phyloP scores from a whole-genome alignment of 805 yeast genomes.

The Danielozyma ontarioensis region DNA sequence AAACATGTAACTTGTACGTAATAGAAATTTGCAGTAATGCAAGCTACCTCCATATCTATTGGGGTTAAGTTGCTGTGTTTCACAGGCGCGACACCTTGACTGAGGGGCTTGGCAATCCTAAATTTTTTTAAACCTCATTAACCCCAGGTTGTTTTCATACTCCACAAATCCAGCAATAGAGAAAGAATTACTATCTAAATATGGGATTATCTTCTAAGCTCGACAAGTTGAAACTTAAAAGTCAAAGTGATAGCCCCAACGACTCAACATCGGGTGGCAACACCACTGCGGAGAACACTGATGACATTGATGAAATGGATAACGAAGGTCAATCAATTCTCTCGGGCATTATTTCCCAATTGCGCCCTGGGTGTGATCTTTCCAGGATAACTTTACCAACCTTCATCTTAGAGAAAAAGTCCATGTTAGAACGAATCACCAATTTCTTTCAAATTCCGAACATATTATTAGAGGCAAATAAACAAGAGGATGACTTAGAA shows the following conservation, averaged over 20 bases:
- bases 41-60: no score
- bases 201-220: constrained; percentile 27
- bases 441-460: constrained; percentile 81
- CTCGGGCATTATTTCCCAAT: constrained; percentile 81
- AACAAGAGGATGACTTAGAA: constrained; percentile 49
- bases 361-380: constrained; percentile 89
- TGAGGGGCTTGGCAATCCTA: neutral
- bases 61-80: neutral
- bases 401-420: constrained; percentile 88
- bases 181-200: neutral
- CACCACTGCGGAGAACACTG: constrained; percentile 24
- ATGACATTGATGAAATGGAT: constrained; percentile 89
- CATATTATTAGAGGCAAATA: constrained; percentile 64
- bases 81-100: neutral
- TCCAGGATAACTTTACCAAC: constrained; percentile 92
- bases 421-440: constrained; percentile 93
- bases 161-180: no score
- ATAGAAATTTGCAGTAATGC: no score
- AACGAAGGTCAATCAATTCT: constrained; percentile 84
- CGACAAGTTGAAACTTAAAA: constrained; percentile 19
- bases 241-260: constrained; percentile 4
- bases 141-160: no score
- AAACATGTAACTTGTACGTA: no score
- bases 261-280: neutral
- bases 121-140: no score